Base-by-base conservation (phyloP, 768 basidiomycete genomes). In the Paxillus involutus region DNA sequence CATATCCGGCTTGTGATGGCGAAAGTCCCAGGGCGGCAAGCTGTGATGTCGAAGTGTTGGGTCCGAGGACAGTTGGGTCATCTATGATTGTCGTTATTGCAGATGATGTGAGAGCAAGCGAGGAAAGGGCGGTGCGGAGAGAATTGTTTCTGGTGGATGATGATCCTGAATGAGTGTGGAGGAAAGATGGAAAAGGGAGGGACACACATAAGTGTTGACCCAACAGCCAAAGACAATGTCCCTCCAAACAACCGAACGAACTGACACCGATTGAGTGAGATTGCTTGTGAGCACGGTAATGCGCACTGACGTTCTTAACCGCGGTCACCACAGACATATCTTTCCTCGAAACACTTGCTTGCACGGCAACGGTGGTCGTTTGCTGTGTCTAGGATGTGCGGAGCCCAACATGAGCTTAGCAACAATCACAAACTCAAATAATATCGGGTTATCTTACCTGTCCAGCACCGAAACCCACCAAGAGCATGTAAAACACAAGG, bases 301-400 rank as follows among this genome's bases (percentile, higher is more conserved):
- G 7, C 17, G 9, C 9, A 58, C 77, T 35, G 50, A 83, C 83
- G 63, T 86, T 86, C 44, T 84, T 76, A 51, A 83, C 78, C 0
- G 82, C 83, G 0, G 88, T 90, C 0, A 89, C 87, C 9, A 88
- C 85, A 1, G 86, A 85, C 87, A 91, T 89, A 56, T 91, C 88
- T 37, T 75, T 75, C 37, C 88, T 71, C 0, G 80, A 68, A 0
- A 90, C 88, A 26, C 85, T 84, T 0, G 88, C 87, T 63, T 91
- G 89, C 6, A 81, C 84, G 0, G 85, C 85, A 6, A 88, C 81
- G 0, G 86, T 88, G 0, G 84, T 86, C 0, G 84, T 86, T 64
- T 82, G 80, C 14, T 80, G 61, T 0, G 81, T 83, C 80, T 84
- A n/a, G 46, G 17, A 24, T 24, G 24, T 24, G 3, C 24, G 24